Evolutionary conservation across 306 rosid species (phyloP).

Genomic region (Rosa multiflora): DNA sequence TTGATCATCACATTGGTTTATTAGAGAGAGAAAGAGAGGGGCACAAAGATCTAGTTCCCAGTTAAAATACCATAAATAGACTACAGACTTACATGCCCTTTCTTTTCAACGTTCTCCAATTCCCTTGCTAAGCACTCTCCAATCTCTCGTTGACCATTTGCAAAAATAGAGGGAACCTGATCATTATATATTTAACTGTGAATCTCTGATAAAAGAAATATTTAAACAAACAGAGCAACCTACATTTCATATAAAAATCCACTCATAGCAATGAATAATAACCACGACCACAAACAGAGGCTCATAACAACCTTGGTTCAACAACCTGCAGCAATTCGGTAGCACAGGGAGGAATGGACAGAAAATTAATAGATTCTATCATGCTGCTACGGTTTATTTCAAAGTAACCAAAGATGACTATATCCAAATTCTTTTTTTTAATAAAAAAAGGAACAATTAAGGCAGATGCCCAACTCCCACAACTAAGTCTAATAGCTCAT

Average conservation of each 20-base stretch:
- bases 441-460: background rate
- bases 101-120: constrained; percentile 92
- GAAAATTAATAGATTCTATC: too few species aligned
- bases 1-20: background rate
- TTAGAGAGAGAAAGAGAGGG: background rate
- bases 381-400: too few species aligned
- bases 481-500: too few species aligned
- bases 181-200: constrained; percentile 12
- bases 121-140: constrained; percentile 88
- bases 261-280: background rate
- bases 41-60: background rate
- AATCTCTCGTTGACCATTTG: constrained; percentile 81
- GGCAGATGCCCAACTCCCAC: too few species aligned
- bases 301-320: constrained; percentile 24
- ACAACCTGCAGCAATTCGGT: too few species aligned
- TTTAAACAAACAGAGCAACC: background rate
- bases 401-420: background rate
- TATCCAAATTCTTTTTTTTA: background rate
- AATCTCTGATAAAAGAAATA: background rate
- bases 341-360: too few species aligned
- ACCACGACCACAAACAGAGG: constrained; percentile 24
- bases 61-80: background rate
- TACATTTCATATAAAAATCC: background rate
- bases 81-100: constrained; percentile 38
- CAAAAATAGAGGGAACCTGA: constrained; percentile 92